Evolutionary conservation across 2,329 filamentous ascomycete species (phyloP).

Genomic region (Colletotrichum sojae): DNA sequence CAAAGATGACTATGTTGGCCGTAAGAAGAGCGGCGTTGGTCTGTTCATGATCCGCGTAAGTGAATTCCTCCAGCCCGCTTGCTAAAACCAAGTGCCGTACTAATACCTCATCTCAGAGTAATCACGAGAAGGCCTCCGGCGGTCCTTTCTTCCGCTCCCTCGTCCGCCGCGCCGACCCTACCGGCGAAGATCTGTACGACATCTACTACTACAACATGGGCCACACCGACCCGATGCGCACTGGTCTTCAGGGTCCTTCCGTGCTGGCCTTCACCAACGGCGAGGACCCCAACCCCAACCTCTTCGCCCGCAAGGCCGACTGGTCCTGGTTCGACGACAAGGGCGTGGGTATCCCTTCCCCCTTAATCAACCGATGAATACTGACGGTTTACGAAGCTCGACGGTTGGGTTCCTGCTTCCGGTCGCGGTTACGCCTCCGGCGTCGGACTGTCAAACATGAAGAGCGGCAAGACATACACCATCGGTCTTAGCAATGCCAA

Average conservation of each 20-base stretch:
- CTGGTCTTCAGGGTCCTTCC: slow-evolving; percentile 58
- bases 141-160: slow-evolving; percentile 57
- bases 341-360: slow-evolving; percentile 41
- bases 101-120: slow-evolving; percentile 43
- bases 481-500: slow-evolving; percentile 52
- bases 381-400: slow-evolving; percentile 42
- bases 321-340: slow-evolving; percentile 52
- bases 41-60: slow-evolving; percentile 52
- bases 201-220: slow-evolving; percentile 61
- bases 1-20: slow-evolving; percentile 55
- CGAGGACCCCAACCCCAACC: slow-evolving; percentile 51
- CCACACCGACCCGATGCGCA: slow-evolving; percentile 56
- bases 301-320: slow-evolving; percentile 54
- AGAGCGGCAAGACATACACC: slow-evolving; percentile 54
- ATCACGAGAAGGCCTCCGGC: slow-evolving; percentile 58
- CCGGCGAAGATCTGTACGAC: slow-evolving; percentile 57
- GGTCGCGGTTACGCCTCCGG: slow-evolving; percentile 49
- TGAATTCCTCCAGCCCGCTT: background rate
- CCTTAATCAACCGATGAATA: too few relatives aligned
- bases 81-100: background rate
- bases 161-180: slow-evolving; percentile 52
- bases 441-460: slow-evolving; percentile 54
- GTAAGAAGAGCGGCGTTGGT: slow-evolving; percentile 52
- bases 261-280: slow-evolving; percentile 56
- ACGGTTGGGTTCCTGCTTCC: slow-evolving; percentile 49